Base-by-base conservation (phyloP, 495 filamentous ascomycete species). In the Penicillium simplicissimum region DNA sequence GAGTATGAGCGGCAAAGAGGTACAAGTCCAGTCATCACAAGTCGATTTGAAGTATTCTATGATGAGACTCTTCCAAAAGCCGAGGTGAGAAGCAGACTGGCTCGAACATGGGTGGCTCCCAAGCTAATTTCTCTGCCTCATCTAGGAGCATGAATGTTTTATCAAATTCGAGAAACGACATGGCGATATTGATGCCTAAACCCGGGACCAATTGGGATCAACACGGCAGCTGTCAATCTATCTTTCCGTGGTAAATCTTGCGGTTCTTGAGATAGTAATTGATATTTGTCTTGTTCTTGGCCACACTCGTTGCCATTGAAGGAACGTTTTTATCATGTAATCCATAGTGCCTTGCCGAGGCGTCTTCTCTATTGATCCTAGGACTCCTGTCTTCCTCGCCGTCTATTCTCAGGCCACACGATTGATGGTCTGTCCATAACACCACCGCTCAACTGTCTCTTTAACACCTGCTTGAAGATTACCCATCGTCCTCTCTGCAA, bases 41-140 rank as follows among this genome's bases (percentile, higher is more conserved):
- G 67, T 45, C 63, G 76, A 4, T 77, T 73, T 66, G 76, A 79
- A 57, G 63, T 77, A 8, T 73, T 79, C 47, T 73, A 66, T 52
- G 75, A 79, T 52, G 75, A 75, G 52, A 43, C 55, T 23, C 38
- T 57, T 8, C 19, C 55, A 8, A 57, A 9, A 31, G 37, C 28
- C 23, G 40, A 57, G 38, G 55, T 57, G 45, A 49, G 45, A 49
- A 11, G 28, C 4, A 15, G 10, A 31, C 15, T n/a, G 13, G 23
- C 13, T 28, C 6, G 0, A 15, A 6, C 7, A 31, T 49, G 25
- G 45, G 19, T 9, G 9, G 19, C 4, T n/a, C 11, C 10, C 28
- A 13, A 31, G 19, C 45, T 49, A 10, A 49, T 31, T 14, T 31
- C 13, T 31, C 3, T 25, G n/a, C 5, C 23, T 49, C 6, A 8